Evolutionary conservation across 169 alveolate genomes (phyloP), one percentile per base, ranked within the genome.

Genomic region (Pseudocohnilembus persalinus): DNA sequence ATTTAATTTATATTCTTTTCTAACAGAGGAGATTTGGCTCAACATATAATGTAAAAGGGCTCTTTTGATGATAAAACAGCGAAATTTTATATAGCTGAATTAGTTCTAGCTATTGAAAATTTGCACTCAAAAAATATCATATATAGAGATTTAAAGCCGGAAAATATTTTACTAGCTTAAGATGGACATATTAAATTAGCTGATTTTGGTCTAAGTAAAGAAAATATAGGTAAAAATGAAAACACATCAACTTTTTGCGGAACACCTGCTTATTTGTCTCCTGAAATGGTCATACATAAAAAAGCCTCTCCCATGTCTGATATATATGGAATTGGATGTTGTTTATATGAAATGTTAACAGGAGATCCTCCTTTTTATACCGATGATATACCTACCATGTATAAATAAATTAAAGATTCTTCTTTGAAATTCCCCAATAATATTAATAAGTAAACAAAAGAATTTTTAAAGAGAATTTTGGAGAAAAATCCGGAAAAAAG

Each of bases 111-210:
- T 29, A 72, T 90, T 27, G 93, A 90, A 31, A 83, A 82, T 63
- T 74, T 90, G 63, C 93, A 89, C 83, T 32, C 82, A 29, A 87
- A 90, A 73, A 86, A 86, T 34, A 87, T 90, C 76, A 85, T 90
- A 29, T 90, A 90, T 87, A 76, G 94, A 68, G 94, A 90, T 84
- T 84, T 90, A 73, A 90, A 90, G 81, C 94, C 94, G 76, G 94
- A 90, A 83, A 89, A 89, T 86, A 76, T 89, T 28, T 83, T 89
- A 33, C 64, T 90, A 64, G 91, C 84, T 33, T 73, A 74, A 64
- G 82, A 63, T 32, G 93, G 93, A 0, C 91, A 90, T 81, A 72
- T 90, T 27, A 90, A 90, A 64, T 65, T 90, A 1, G 77, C 90
- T 29, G 93, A 90, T 83, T 90, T 90, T 73, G 93, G 93, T 27